Evolutionary conservation across 495 filamentous ascomycete species (phyloP), one percentile per base, ranked within the genome.

Genomic region (Astrothelium subdiscretum): DNA sequence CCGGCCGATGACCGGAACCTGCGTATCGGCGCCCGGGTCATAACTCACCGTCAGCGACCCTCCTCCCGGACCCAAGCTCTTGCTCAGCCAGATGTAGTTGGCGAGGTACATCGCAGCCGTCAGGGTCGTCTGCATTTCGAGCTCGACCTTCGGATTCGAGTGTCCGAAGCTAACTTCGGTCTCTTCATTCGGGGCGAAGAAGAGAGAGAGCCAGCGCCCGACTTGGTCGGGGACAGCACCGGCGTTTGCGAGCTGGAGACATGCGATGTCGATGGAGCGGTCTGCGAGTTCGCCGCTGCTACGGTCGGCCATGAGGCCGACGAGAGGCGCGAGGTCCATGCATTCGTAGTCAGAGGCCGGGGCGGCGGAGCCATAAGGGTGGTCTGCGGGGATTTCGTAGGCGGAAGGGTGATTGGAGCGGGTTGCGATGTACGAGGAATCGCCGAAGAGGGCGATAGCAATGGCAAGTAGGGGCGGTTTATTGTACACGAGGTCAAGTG

Each of bases 361-460:
- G 2, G 10, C 15, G 20, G 13, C 35, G 0, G 10, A 18, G 31
- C 10, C 22, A 4, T 59, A 12, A 29, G 29, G 4, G 31, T 58
- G 2, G 26, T 63, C 31, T 58, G 22, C 31, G 35, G 35, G 35
- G 5, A 38, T 38, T 15, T 38, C n/a, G 31, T 13, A 60, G 13
- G 1, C 29, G 3, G 13, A 10, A 32, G 58, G 58, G 31, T 35
- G 2, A 11, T 62, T 22, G 38, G 24, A 40, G 3, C 18, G 63
- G 10, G 42, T 65, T 13, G 66, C 62, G 1, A 68, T 52, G 32
- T 67, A 74, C 1, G 73, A 73, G 1, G 63, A 65, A 0, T 67
- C 66, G 18, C 73, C 73, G 31, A 75, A 75, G 5, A 71, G 44
- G 4, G 72, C 73, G 6, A 74, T n/a, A 6, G 70, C 66, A 0